Base-by-base conservation (phyloP, 441 rosid genomes). In the Populus hybrid region DNA sequence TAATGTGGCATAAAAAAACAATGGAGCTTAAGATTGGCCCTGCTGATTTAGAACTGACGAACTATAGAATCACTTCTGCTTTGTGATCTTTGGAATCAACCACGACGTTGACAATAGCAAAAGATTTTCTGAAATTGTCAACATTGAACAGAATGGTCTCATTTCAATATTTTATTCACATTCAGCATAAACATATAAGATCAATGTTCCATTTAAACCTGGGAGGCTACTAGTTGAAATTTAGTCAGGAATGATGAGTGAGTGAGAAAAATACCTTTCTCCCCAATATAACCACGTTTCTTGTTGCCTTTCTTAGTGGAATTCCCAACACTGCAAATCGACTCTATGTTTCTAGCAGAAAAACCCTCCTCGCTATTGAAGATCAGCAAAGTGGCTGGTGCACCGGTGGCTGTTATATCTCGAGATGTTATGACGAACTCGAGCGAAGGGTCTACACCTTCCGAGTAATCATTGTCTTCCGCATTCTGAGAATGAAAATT, bases 291-390 rank as follows among this genome's bases (percentile, higher is more conserved):
- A 35, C 97, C 94, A 12, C 85, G 83, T 66, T 84, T 87, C 30
- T 91, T 67, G 72, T 86, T 79, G 19, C 90, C 94, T 78, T 87
- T 88, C 82, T 91, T 91, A 0, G 97, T 87, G 1, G 94, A 93
- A 24, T 86, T 78, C 2, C 93, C 97, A 32, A 87, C 88, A 74
- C 85, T 87, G 83, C 90, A 89, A 4, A 91, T 83, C 10, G 96
- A 90, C 9, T 90, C 90, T 1, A 87, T 88, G 32, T 92, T 86
- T 12, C 79, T 87, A 0, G 84, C 69, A 1, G 93, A 85, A 69
- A 91, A 92, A 1, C 94, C 98, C 3, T 75, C 87, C 83, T 93
- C 96, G 2, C 89, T 91, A 65, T 93, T 93, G 82, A 91, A 91
- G 21, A 89, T 80, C 6, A 93, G 85, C 21, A 91, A 75, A 2